phyloP scores from a whole-genome alignment of 148 eudicot species.

The Gaultheria prostrata region DNA sequence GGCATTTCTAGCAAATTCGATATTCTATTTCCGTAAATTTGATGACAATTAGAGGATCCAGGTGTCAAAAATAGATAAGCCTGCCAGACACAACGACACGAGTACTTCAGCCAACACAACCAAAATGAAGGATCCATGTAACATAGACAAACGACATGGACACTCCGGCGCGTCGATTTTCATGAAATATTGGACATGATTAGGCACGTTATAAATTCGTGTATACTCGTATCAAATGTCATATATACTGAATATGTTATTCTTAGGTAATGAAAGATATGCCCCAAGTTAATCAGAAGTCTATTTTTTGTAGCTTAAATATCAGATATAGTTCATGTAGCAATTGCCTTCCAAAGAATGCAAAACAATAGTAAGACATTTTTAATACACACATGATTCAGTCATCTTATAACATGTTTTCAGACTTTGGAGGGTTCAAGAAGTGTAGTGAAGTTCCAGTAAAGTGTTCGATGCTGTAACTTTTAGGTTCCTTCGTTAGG shows the following conservation, averaged over 20 bases:
- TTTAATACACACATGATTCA: neutral
- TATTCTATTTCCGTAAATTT: too few relatives aligned
- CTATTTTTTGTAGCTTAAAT: too few relatives aligned
- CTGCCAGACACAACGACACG: too few relatives aligned
- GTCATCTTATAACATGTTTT: neutral
- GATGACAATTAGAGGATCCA: too few relatives aligned
- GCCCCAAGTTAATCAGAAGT: too few relatives aligned
- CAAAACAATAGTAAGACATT: neutral
- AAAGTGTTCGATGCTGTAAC: neutral
- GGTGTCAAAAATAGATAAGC: too few relatives aligned
- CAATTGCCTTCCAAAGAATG: neutral
- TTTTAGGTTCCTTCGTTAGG: neutral
- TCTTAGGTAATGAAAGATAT: neutral
- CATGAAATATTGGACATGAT: neutral
- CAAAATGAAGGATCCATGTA: too few relatives aligned
- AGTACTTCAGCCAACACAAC: too few relatives aligned
- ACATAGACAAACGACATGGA: neutral
- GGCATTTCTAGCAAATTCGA: too few relatives aligned
- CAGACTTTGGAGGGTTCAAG: neutral
- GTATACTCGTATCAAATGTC: neutral
- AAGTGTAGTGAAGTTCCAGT: neutral
- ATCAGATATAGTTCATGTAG: neutral
- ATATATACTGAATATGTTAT: neutral
- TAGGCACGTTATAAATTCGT: neutral
- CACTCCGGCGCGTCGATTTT: neutral